These are phyloP conservation scores for Pythium coloratum DNA, from an alignment of 352 stramenopile species.

Conservation along the genomic window DNA sequence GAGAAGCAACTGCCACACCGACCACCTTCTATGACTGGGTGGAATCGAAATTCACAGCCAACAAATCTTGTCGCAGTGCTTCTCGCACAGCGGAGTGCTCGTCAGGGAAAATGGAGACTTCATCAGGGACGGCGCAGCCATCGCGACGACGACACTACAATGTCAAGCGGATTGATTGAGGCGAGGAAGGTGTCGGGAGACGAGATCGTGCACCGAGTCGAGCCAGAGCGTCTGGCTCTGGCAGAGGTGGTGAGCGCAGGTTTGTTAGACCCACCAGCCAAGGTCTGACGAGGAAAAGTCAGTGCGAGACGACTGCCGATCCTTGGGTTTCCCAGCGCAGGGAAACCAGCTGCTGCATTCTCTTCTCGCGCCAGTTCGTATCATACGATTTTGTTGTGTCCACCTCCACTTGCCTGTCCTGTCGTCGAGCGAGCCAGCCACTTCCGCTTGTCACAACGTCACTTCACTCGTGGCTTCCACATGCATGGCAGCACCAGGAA, in stretches of 20 bases:
- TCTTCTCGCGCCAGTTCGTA: constrained; percentile 1
- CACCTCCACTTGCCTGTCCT: constrained; percentile 14
- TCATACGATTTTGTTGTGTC: constrained; percentile 9
- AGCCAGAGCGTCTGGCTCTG: not conserved
- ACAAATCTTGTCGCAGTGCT: not conserved
- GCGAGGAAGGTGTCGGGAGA: not conserved
- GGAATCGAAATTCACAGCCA: not conserved
- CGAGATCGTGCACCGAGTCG: not conserved
- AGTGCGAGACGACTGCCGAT: constrained; percentile 11
- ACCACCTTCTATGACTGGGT: not conserved
- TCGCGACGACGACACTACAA: not conserved
- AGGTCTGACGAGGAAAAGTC: constrained; percentile 4
- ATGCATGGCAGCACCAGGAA: not conserved
- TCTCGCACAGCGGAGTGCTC: not conserved
- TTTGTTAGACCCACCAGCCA: not conserved
- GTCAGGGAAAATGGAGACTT: no score
- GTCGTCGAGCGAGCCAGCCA: constrained; percentile 20
- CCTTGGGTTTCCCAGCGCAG: constrained; percentile 9
- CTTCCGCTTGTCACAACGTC: constrained; percentile 14
- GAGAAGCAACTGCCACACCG: constrained; percentile 20
- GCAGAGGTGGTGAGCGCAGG: not conserved
- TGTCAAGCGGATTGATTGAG: not conserved
- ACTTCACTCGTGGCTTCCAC: not conserved
- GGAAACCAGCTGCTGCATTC: constrained; percentile 25
- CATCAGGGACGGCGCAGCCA: not conserved